Conservation (phyloP, 148 eudicot species). For the Fagopyrum tataricum region DNA sequence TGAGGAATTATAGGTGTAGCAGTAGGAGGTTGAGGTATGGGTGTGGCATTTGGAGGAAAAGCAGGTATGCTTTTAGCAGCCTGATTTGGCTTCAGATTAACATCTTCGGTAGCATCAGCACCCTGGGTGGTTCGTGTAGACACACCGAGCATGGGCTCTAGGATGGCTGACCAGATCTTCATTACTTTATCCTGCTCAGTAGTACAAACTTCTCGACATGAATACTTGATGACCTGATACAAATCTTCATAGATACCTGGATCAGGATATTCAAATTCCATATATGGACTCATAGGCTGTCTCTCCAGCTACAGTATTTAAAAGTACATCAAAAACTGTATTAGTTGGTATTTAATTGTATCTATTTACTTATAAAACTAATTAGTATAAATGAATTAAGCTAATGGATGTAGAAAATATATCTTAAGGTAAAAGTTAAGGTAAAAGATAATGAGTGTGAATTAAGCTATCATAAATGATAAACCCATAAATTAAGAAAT, state of each 20-base stretch:
- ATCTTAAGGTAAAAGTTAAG: too few species aligned
- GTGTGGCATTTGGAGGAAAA: neutral
- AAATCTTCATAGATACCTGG: conserved; percentile 68
- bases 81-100: conserved; percentile 17
- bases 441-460: too few species aligned
- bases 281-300: conserved; percentile 57
- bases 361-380: too few species aligned
- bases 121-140: conserved; percentile 31
- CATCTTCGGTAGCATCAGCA: conserved; percentile 42
- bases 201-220: conserved; percentile 76
- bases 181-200: conserved; percentile 81
- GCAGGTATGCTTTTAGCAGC: conserved; percentile 2
- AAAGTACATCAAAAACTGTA: conserved; percentile 26
- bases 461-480: too few species aligned
- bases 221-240: conserved; percentile 69
- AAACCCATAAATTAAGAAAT: too few species aligned
- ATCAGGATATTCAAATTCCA: conserved; percentile 63
- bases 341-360: too few species aligned
- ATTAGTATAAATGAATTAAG: too few species aligned
- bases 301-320: conserved; percentile 74
- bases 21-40: neutral
- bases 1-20: neutral
- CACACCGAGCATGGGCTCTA: conserved; percentile 81
- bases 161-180: conserved; percentile 74
- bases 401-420: too few species aligned